A percentile compares a stretch with the other conserved stretches of the same genome.
Conservation (phyloP, 192 early-diverging fungal species). For the Coemansia sp. region DNA sequence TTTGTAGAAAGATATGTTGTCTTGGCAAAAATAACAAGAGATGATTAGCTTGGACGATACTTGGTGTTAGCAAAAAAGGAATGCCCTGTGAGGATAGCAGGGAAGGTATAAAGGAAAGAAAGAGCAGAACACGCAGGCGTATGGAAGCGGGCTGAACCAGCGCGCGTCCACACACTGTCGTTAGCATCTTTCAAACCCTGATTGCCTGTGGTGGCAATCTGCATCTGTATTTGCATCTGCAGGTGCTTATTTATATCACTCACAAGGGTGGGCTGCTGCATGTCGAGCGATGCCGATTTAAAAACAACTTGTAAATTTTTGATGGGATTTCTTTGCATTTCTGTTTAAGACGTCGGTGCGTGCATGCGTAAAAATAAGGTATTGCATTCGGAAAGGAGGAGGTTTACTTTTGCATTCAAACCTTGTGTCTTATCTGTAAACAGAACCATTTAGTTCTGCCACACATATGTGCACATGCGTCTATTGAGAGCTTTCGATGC, state of each 20-base stretch:
- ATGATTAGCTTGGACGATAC: neutral
- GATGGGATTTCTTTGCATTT: neutral
- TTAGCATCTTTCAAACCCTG: neutral
- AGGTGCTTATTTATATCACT: neutral
- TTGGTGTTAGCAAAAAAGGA: neutral
- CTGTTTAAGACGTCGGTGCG: too few relatives aligned
- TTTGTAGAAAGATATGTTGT: neutral
- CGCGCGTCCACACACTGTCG: neutral
- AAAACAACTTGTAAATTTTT: too few relatives aligned
- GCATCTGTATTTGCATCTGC: neutral
- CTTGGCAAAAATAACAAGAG: neutral
- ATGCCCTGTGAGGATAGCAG: neutral
- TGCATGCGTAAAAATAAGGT: too few relatives aligned
- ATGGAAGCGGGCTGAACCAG: neutral
- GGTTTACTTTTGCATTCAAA: too few relatives aligned
- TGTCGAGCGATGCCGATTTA: too few relatives aligned
- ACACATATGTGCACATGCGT: too few relatives aligned
- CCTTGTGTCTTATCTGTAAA: too few relatives aligned
- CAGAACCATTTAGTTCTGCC: too few relatives aligned
- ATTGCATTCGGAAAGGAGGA: too few relatives aligned
- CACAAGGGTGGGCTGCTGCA: neutral
- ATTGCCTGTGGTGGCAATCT: neutral
- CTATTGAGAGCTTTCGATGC: too few relatives aligned
- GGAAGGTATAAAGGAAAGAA: neutral
- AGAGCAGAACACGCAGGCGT: neutral